phyloP scores from a whole-genome alignment of 257 asterid genomes.

The Fraxinus anomala region DNA sequence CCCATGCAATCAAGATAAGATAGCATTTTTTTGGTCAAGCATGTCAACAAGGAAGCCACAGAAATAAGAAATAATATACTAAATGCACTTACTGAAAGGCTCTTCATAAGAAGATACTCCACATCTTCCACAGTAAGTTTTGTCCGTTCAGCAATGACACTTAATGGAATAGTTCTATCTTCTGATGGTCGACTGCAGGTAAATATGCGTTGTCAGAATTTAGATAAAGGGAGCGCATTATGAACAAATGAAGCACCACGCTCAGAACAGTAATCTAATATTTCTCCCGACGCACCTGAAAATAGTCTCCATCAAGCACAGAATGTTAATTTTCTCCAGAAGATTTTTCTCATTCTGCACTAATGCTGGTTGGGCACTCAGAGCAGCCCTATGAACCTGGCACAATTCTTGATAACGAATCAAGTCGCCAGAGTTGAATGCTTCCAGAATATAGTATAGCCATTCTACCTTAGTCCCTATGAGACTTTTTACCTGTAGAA shows the following conservation, averaged over 20 bases:
- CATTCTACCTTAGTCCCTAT: constrained; percentile 85
- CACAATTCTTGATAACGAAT: constrained; percentile 87
- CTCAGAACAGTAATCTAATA: constrained; percentile 1
- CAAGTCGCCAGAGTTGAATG: constrained; percentile 83
- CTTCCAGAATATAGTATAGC: constrained; percentile 87
- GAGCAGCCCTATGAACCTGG: constrained; percentile 74
- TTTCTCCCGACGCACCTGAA: constrained; percentile 56
- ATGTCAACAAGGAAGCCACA: neutral
- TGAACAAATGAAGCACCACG: constrained; percentile 7
- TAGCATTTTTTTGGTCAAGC: neutral
- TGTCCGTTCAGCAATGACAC: constrained; percentile 78
- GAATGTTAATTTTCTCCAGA: constrained; percentile 94
- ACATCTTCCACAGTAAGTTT: constrained; percentile 85
- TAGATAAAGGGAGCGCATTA: constrained; percentile 1
- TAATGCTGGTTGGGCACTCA: constrained; percentile 80
- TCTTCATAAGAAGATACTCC: constrained; percentile 94
- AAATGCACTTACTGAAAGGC: constrained; percentile 80
- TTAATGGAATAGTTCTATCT: constrained; percentile 87
- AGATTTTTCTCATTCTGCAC: constrained; percentile 92
- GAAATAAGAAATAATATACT: neutral
- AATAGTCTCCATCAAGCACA: constrained; percentile 94
- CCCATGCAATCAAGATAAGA: neutral
- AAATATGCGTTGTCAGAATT: constrained; percentile 5
- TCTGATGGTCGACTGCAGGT: constrained; percentile 85
- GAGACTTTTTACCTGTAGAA: constrained; percentile 78